Evolutionary conservation across 176 grass and related monocot genomes (phyloP).

Genomic region (Secale cereale): DNA sequence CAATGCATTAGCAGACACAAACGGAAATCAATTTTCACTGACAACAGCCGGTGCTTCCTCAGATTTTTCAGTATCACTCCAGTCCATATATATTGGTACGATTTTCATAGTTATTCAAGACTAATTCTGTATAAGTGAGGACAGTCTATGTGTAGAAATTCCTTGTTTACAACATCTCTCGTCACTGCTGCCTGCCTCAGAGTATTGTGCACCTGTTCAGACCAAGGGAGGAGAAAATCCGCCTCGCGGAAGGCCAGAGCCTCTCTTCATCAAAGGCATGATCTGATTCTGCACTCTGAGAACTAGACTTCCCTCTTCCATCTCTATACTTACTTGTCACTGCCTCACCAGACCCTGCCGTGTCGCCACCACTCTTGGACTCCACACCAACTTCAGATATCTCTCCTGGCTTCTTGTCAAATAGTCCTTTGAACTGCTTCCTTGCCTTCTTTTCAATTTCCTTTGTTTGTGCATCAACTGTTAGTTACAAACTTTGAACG

Average conservation of each 20-base stretch:
- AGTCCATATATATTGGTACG: not conserved
- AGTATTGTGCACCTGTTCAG: constrained; percentile 83
- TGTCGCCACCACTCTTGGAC: not conserved
- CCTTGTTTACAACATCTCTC: too few species aligned
- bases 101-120: not conserved
- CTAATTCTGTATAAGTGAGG: not conserved
- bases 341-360: constrained; percentile 10
- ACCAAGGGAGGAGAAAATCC: constrained; percentile 66
- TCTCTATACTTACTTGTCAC: constrained; percentile 25
- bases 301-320: not conserved
- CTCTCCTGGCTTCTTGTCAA: constrained; percentile 95
- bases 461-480: constrained; percentile 22
- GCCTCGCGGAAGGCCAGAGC: constrained; percentile 59
- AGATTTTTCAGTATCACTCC: not conserved
- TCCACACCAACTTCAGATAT: constrained; percentile 63
- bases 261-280: constrained; percentile 54
- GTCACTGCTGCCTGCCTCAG: constrained; percentile 20
- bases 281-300: not conserved
- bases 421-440: constrained; percentile 97
- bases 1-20: too few species aligned
- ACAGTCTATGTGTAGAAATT: too few species aligned
- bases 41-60: not conserved
- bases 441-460: constrained; percentile 75
- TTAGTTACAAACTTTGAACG: not conserved
- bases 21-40: not conserved